A percentile compares a stretch with the other conserved stretches of the same genome.
These are phyloP conservation scores for Neonectria faginata DNA, from an alignment of 2,329 filamentous ascomycete species.

Conservation along the genomic window DNA sequence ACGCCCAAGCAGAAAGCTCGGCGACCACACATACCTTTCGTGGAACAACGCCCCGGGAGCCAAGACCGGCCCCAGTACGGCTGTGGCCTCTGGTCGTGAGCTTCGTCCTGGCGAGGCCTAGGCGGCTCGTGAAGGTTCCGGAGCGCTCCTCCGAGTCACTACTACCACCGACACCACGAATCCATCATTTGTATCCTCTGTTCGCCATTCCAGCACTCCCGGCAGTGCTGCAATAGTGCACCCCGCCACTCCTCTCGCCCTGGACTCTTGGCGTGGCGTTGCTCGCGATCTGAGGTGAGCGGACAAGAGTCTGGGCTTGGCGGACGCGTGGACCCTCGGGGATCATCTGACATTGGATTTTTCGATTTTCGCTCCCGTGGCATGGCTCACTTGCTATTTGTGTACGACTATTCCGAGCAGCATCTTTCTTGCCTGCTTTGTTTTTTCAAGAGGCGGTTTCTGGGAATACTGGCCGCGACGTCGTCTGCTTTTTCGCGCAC, in stretches of 20 bases:
- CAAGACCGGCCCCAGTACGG: slow-evolving; percentile 57
- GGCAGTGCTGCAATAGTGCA: slow-evolving; percentile 1
- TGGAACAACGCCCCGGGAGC: slow-evolving; percentile 80
- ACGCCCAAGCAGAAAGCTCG: slow-evolving; percentile 79
- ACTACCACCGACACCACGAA: slow-evolving; percentile 19
- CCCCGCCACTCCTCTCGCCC: slow-evolving; percentile 11
- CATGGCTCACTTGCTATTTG: slow-evolving; percentile 29
- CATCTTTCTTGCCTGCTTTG: slow-evolving; percentile 17
- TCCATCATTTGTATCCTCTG: slow-evolving; percentile 27
- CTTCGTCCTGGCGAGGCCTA: slow-evolving; percentile 59
- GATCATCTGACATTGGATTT: slow-evolving; percentile 26
- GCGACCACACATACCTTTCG: slow-evolving; percentile 95
- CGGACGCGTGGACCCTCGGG: background rate
- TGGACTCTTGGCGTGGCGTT: slow-evolving; percentile 16
- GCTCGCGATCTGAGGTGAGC: slow-evolving; percentile 7
- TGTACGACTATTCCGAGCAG: slow-evolving; percentile 36
- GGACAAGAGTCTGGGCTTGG: background rate
- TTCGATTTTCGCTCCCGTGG: slow-evolving; percentile 27
- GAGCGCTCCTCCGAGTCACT: slow-evolving; percentile 34
- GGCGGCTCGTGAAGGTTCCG: slow-evolving; percentile 47
- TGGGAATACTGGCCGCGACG: slow-evolving; percentile 19
- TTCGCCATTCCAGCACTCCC: slow-evolving; percentile 21
- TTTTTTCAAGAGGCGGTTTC: slow-evolving; percentile 25
- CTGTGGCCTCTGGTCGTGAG: slow-evolving; percentile 68
- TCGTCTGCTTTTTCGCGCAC: slow-evolving; percentile 11